phyloP scores from a whole-genome alignment of 805 yeast genomes.

The Grigorovia transvaalensis region DNA sequence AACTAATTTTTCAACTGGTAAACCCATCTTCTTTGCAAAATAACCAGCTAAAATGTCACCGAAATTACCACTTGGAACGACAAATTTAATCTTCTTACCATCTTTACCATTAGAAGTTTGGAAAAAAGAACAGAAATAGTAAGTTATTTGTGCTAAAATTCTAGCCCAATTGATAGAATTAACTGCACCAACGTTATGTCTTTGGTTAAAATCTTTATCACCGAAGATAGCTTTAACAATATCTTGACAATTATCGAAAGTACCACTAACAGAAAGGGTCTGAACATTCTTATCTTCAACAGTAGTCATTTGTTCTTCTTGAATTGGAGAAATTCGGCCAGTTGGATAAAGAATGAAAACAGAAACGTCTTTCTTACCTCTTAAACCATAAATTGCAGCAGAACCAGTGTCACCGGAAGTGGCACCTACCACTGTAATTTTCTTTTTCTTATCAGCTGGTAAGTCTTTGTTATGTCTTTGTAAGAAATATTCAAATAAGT shows the following conservation, averaged over 20 bases:
- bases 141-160: constrained; percentile 93
- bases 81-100: constrained; percentile 55
- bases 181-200: constrained; percentile 93
- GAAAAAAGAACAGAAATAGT: constrained; percentile 89
- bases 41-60: constrained; percentile 97
- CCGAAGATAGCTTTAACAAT: constrained; percentile 89
- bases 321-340: constrained; percentile 94
- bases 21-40: constrained; percentile 90
- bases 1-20: constrained; percentile 76
- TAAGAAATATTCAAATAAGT: constrained; percentile 86
- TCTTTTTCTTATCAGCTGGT: constrained; percentile 53
- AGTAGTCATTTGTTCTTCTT: constrained; percentile 97
- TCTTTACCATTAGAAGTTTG: constrained; percentile 36
- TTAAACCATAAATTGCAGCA: constrained; percentile 95
- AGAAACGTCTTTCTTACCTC: constrained; percentile 96
- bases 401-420: constrained; percentile 99
- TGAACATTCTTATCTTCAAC: constrained; percentile 89
- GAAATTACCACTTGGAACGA: constrained; percentile 96
- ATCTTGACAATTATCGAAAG: constrained; percentile 97
- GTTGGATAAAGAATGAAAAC: constrained; percentile 95
- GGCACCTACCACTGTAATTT: constrained; percentile 95
- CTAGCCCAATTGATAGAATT: constrained; percentile 99
- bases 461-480: constrained; percentile 54
- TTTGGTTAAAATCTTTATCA: constrained; percentile 75
- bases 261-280: constrained; percentile 88